These are phyloP conservation scores for Saccharomycopsis hybrid DNA, from an alignment of 1,139 yeast genomes.

Conservation along the genomic window DNA sequence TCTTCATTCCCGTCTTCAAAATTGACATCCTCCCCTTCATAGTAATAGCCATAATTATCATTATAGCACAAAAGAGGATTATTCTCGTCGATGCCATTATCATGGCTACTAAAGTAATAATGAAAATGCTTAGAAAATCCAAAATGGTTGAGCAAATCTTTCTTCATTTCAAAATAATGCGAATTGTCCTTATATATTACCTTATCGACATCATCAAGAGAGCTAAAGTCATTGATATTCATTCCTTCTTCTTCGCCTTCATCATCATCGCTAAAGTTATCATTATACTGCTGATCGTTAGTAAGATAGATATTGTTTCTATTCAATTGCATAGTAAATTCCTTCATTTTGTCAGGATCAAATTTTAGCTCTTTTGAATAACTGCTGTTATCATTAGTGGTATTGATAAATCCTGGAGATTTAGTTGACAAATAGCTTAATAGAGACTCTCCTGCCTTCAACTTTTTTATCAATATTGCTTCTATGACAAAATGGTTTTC, in stretches of 20 bases:
- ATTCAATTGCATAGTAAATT: not conserved
- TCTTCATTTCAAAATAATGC: conserved; percentile 16
- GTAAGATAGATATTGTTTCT: not conserved
- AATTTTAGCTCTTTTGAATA: not conserved
- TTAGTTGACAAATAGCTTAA: conserved; percentile 6
- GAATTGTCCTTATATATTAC: conserved; percentile 8
- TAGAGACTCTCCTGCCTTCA: conserved; percentile 4
- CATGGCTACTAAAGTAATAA: conserved; percentile 3
- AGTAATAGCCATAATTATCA: not conserved
- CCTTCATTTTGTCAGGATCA: not conserved
- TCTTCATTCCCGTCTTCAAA: not conserved
- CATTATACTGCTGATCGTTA: not conserved
- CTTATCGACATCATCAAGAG: conserved; percentile 2
- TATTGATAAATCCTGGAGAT: not conserved
- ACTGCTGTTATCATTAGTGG: not conserved
- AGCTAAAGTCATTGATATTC: not conserved
- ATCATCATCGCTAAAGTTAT: not conserved
- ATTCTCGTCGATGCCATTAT: not conserved
- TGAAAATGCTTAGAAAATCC: not conserved
- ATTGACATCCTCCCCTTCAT: not conserved
- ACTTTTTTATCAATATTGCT: conserved; percentile 24
- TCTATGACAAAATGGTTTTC: conserved; percentile 78
- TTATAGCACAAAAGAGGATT: not conserved
- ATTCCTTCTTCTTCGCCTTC: not conserved
- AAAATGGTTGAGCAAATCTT: conserved; percentile 11